A percentile compares a stretch with the other conserved stretches of the same genome.
These are phyloP conservation scores for Monilinia fructicola DNA, from an alignment of 2,329 filamentous ascomycete species.

Conservation along the genomic window DNA sequence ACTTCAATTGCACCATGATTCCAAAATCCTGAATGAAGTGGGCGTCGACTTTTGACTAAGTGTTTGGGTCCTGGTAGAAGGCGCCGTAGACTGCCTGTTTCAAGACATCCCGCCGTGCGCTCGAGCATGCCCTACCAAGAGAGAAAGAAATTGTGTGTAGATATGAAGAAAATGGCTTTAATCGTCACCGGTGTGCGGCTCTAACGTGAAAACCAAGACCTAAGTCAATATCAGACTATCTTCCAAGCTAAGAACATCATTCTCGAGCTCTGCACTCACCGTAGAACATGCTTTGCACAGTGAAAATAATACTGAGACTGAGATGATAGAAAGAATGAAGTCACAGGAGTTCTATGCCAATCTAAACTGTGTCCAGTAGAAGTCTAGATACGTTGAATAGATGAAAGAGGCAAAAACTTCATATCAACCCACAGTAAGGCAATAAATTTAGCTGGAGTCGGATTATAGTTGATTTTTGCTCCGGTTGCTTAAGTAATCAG, in stretches of 20 bases:
- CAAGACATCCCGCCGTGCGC: slow-evolving; percentile 55
- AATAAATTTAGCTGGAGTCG: slow-evolving; percentile 15
- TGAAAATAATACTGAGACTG: background rate
- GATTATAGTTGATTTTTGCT: slow-evolving; percentile 21
- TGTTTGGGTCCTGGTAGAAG: slow-evolving; percentile 44
- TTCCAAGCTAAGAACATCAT: background rate
- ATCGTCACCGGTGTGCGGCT: slow-evolving; percentile 23
- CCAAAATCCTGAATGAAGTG: slow-evolving; percentile 57
- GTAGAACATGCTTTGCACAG: slow-evolving; percentile 33
- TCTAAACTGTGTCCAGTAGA: background rate
- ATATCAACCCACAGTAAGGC: background rate
- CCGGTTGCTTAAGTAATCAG: slow-evolving; percentile 5
- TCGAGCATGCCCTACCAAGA: slow-evolving; percentile 53
- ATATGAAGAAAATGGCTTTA: background rate
- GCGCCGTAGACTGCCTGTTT: slow-evolving; percentile 55
- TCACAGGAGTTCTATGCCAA: background rate
- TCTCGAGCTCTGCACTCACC: slow-evolving; percentile 23
- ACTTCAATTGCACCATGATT: slow-evolving; percentile 48
- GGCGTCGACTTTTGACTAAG: slow-evolving; percentile 45
- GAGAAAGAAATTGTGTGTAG: background rate
- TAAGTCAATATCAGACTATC: slow-evolving; percentile 12
- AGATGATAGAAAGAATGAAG: background rate
- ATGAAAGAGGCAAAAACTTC: slow-evolving; percentile 20
- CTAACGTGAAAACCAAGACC: slow-evolving; percentile 16
- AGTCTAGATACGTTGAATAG: background rate